phyloP scores from a whole-genome alignment of 306 rosid genomes.

The Arachis hypogaea region DNA sequence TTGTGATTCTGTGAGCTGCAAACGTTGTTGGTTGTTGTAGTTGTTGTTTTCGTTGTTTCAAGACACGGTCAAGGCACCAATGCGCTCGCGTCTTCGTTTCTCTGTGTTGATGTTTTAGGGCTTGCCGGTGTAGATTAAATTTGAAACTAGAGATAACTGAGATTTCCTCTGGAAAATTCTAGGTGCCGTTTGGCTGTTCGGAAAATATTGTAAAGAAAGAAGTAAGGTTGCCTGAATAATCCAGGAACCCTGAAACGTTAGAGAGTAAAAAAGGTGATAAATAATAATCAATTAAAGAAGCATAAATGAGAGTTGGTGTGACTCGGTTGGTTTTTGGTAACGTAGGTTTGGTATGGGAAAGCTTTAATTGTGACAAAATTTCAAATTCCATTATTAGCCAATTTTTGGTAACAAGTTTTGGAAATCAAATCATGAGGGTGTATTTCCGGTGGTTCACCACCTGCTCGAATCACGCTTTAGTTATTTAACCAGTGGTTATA shows the following conservation, averaged over 20 bases:
- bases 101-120: not conserved
- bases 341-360: no score
- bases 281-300: slow-evolving; percentile 1
- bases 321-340: no score
- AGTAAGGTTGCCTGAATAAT: slow-evolving; percentile 15
- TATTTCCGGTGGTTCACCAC: no score
- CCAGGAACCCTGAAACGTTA: slow-evolving; percentile 6
- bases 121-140: no score
- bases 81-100: slow-evolving; percentile 7
- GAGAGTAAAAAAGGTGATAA: not conserved
- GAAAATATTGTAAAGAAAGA: slow-evolving; percentile 8
- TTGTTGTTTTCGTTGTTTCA: not conserved
- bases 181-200: slow-evolving; percentile 20
- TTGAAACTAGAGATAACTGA: not conserved
- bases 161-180: slow-evolving; percentile 31
- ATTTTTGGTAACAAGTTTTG: no score
- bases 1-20: not conserved
- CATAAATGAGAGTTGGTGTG: not conserved
- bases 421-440: no score
- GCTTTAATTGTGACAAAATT: no score
- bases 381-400: no score
- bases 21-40: not conserved
- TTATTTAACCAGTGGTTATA: no score
- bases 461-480: no score
- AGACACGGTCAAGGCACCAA: slow-evolving; percentile 6